phyloP scores from a whole-genome alignment of 768 basidiomycete genomes.

The Coprinopsis cinerea region DNA sequence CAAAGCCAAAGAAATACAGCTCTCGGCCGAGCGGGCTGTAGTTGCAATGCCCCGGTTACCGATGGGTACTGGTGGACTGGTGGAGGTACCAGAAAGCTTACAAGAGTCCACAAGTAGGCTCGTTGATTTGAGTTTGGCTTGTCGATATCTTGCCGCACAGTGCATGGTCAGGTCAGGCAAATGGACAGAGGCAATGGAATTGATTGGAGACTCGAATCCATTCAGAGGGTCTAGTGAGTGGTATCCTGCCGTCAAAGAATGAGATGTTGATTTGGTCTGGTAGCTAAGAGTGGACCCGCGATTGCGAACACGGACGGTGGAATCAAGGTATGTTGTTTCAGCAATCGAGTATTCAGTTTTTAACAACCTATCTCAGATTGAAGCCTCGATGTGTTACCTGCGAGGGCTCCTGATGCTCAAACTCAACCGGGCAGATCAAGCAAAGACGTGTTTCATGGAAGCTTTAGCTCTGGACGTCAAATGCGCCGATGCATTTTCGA shows the following conservation, averaged over 20 bases:
- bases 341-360: background rate
- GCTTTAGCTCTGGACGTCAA: conserved; percentile 92
- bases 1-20: conserved; percentile 53
- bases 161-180: conserved; percentile 87
- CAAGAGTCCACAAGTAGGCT: conserved; percentile 67
- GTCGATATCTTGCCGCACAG: conserved; percentile 94
- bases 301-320: conserved; percentile 85
- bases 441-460: conserved; percentile 95
- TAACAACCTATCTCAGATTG: conserved; percentile 49
- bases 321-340: conserved; percentile 63
- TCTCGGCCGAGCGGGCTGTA: conserved; percentile 21
- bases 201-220: conserved; percentile 90
- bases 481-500: conserved; percentile 93
- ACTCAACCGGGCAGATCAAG: conserved; percentile 82
- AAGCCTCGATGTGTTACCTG: conserved; percentile 95
- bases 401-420: conserved; percentile 93
- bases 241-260: background rate
- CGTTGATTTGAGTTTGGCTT: conserved; percentile 92
- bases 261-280: background rate
- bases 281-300: conserved; percentile 61
- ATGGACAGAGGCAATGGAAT: conserved; percentile 87
- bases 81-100: conserved; percentile 60
- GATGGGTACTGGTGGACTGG: conserved; percentile 64
- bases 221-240: conserved; percentile 63
- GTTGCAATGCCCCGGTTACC: conserved; percentile 49